These are phyloP conservation scores for Aspergillus persii DNA, from an alignment of 2,329 filamentous ascomycete species.

Conservation along the genomic window DNA sequence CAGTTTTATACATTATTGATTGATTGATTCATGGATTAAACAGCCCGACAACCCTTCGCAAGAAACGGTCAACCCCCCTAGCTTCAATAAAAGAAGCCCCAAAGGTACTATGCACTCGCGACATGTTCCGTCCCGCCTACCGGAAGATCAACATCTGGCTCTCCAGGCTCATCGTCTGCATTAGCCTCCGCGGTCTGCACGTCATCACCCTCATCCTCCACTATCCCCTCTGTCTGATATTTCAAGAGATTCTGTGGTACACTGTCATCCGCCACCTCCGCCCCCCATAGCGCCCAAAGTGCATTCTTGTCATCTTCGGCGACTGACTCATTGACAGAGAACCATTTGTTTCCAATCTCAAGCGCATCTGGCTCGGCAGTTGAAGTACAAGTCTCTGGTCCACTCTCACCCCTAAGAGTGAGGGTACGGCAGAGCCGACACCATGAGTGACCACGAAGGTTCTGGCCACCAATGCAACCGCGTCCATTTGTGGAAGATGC, in stretches of 20 bases:
- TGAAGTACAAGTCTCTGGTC: background rate
- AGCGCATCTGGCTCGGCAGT: background rate
- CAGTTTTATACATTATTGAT: too few relatives aligned
- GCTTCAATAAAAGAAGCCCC: background rate
- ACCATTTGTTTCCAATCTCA: background rate
- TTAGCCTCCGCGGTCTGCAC: background rate
- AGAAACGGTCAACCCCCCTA: too few relatives aligned
- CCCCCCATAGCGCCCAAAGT: background rate
- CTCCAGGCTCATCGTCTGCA: background rate
- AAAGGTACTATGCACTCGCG: background rate
- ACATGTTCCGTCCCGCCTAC: too few relatives aligned
- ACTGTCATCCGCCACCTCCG: background rate
- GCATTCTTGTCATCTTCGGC: background rate
- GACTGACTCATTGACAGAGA: background rate
- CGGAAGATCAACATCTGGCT: background rate
- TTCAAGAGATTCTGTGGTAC: background rate
- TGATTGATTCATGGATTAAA: too few relatives aligned
- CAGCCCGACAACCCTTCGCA: too few relatives aligned
- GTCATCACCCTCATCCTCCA: background rate
- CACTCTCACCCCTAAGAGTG: background rate
- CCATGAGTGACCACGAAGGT: background rate
- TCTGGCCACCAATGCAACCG: background rate
- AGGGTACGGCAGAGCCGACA: background rate
- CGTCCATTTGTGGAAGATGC: background rate
- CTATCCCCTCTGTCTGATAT: background rate